Evolutionary conservation across 148 eudicot species (phyloP), one percentile per base, ranked within the genome.

Genomic region (Silene conica): DNA sequence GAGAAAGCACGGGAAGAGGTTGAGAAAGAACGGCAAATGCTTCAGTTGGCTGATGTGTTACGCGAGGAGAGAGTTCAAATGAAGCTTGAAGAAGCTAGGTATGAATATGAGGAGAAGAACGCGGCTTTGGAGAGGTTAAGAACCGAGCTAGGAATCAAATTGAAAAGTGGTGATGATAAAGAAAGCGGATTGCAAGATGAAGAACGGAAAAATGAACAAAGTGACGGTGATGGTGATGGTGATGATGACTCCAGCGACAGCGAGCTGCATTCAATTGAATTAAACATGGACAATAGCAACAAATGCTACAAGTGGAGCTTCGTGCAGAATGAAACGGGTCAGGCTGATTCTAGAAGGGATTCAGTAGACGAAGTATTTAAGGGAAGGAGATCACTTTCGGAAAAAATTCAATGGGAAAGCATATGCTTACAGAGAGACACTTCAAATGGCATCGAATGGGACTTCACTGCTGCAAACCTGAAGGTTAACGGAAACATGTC

Each of bases 11-110:
- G 86, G 8, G 89, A 88, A 78, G 98, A 93, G 76, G 85, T 89
- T 22, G 97, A 93, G 76, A 86, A 81, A 75, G 98, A 93, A 77
- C 80, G 95, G 69, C 85, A 93, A 78, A 93, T 93, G 97, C 89
- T 93, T 75, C 92, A 89, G 58, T 54, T 93, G 19, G 98, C 97
- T 6, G 98, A 93, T 82, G 85, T 91, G 23, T 52, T 93, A 19
- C 83, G 98, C 0, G 98, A 93, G 80, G 98, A 93, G 75, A 82
- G 98, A 70, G 98, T 93, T 41, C 98, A 93, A 74, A 93, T 93
- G 98, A 93, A 93, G 84, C 89, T 93, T 22, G 73, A 82, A 12
- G 98, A 93, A 23, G 98, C 98, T 50, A 87, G 77, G 77, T 83
- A 91, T 28, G 87, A 93, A 67, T 93, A 83, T 61, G 97, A 93